phyloP scores from a whole-genome alignment of 2,329 filamentous ascomycete genomes.

The Diaporthe longicolla region DNA sequence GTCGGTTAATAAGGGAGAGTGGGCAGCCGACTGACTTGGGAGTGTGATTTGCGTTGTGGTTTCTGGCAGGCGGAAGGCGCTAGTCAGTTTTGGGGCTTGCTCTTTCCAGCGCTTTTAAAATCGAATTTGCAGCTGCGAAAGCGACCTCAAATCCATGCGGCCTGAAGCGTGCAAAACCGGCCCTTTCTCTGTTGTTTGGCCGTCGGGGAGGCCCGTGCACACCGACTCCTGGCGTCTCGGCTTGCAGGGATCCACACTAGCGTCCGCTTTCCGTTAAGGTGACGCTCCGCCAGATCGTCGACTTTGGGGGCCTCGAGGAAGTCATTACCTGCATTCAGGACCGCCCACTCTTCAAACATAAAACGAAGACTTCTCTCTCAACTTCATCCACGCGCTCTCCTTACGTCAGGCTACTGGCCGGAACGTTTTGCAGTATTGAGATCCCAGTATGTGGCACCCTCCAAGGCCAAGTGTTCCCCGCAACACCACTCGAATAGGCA shows the following conservation, averaged over 20 bases:
- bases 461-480: neutral
- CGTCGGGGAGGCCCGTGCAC: constrained; percentile 16
- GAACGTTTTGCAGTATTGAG: neutral
- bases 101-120: constrained; percentile 36
- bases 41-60: constrained; percentile 35
- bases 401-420: no score
- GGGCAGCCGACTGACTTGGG: constrained; percentile 34
- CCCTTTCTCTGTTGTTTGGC: constrained; percentile 31
- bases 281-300: constrained; percentile 13
- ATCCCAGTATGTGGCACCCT: neutral
- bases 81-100: constrained; percentile 44
- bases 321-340: neutral
- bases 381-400: neutral
- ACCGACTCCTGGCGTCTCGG: constrained; percentile 28
- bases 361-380: neutral
- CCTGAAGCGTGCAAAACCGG: constrained; percentile 34
- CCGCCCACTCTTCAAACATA: neutral
- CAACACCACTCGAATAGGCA: neutral
- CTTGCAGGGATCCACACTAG: constrained; percentile 22
- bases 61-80: constrained; percentile 38
- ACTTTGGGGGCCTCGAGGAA: neutral
- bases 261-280: constrained; percentile 25
- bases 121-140: constrained; percentile 38
- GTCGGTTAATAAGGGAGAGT: constrained; percentile 36
- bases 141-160: constrained; percentile 14